Base-by-base conservation (phyloP, 495 filamentous ascomycete species). In the Aspergillus diversus region DNA sequence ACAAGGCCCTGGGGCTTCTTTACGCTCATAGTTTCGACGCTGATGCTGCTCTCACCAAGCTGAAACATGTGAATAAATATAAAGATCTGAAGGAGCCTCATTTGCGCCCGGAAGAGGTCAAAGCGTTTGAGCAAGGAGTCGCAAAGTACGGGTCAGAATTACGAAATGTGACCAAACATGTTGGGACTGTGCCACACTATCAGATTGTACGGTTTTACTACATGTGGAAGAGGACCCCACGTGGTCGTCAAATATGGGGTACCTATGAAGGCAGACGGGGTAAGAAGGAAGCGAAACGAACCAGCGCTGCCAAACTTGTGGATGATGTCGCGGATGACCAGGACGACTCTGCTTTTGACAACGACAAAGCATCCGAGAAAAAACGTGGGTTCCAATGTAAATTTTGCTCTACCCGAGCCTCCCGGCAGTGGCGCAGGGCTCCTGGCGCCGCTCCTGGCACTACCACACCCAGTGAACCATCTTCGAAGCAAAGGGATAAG, bases 281-380 rank as follows among this genome's bases (percentile, higher is more conserved):
- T 33, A 95, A 94, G 73, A 97, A 96, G 71, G 90, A 95, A 69
- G 89, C 86, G 16, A 87, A 83, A 63, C 77, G 82, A 31, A 73
- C 75, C 57, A 84, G 83, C 34, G 82, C 88, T 49, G 84, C 87
- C 7, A 92, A 92, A 69, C 77, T 97, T 21, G 84, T 93, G 56
- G 93, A 97, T 62, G 93, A 98, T 69, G 89, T 98, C 61, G 93
- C 96, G 21, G 90, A 98, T 72, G 91, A 94, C 58, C 83, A 89
- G 27, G 95, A 99, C 64, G 95, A 99, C 73, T 99, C 95, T 6
- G 94, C 96, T 7, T 99, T 97, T 65, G 96, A 98, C 70, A 89
- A 87, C 52, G 89, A 89, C 11, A 99, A 98, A 79, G 94, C 94
- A 2, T 74, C 75, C 4, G 80, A 84, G 32, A 87, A 85, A 71